A percentile compares a stretch with the other conserved stretches of the same genome.
Conservation (phyloP, 768 basidiomycete species). For the Boletus rubropictus region DNA sequence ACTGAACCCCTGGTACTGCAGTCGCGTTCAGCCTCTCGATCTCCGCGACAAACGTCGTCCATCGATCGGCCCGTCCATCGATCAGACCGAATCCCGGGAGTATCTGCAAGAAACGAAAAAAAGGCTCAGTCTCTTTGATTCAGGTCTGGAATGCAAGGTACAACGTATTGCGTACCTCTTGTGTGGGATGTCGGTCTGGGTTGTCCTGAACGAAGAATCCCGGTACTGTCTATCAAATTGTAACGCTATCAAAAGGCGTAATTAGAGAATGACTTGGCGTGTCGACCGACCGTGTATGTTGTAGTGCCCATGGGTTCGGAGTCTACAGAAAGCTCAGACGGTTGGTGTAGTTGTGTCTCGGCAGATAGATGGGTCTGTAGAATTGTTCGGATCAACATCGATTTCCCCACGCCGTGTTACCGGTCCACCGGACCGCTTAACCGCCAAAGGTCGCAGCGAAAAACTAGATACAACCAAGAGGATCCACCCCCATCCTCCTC, state of each 20-base stretch:
- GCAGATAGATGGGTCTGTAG: background rate
- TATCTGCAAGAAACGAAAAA: conserved; percentile 1
- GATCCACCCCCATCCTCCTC: no score
- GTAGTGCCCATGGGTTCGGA: conserved; percentile 2
- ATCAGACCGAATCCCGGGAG: conserved; percentile 26
- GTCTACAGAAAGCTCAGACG: background rate
- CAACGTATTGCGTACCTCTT: conserved; percentile 6
- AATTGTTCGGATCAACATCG: no score
- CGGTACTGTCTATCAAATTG: conserved; percentile 8
- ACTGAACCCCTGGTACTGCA: conserved; percentile 8
- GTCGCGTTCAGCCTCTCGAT: conserved; percentile 37
- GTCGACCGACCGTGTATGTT: conserved; percentile 14
- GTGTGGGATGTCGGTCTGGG: background rate
- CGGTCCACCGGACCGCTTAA: no score
- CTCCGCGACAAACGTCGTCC: conserved; percentile 38
- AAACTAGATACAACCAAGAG: no score
- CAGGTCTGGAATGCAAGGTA: background rate
- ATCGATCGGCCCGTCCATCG: conserved; percentile 44
- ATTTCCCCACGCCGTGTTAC: no score
- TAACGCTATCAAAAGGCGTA: background rate
- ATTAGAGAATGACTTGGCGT: background rate
- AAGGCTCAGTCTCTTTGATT: background rate
- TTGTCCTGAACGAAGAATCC: conserved; percentile 24
- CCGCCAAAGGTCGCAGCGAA: no score
- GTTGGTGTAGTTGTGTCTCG: background rate